Evolutionary conservation across 1,284 basidiomycete species (phyloP), one percentile per base, ranked within the genome.

Genomic region (Trichosporon asahii): DNA sequence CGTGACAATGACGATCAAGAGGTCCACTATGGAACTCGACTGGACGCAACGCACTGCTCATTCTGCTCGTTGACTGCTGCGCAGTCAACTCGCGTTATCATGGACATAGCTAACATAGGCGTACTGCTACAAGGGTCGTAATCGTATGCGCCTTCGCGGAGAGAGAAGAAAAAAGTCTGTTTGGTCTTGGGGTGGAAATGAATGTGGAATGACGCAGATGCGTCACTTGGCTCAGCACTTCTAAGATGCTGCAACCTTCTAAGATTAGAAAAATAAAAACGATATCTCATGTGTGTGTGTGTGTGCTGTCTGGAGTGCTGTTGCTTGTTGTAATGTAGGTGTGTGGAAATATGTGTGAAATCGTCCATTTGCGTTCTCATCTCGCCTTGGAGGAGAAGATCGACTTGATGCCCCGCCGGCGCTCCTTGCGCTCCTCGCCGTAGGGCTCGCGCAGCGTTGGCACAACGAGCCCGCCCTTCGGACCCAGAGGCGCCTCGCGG

Each of bases 381-480:
- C 25, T 55, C 27, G 37, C 33, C 69, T 73, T 73, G 18, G 67
- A 63, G 27, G 40, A 44, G 40, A 73, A 73, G 60, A 73, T 71
- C 15, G 66, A 68, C 70, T 73, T 73, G 66, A 73, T 73, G 12
- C 72, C 72, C 14, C 70, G 66, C 33, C 72, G 33, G 37, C 72
- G 68, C 66, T 71, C 70, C 72, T 73, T 71, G 64, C 63, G 46
- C 68, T 73, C 72, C 29, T 68, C 66, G 25, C 68, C 60, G 18
- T 63, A 57, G 29, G 68, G 66, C 15, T 55, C 65, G 18, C 37
- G 57, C 21, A 65, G 37, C 27, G 65, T 57, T n/a, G 61, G 18
- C 44, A 37, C 46, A 8, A 33, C 61, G 3, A 33, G 21, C 27
- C n/a, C 68, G 25, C 27, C 60, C 29, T 60, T 61, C 35, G 40